Conservation (phyloP, 129 eudicot species). For the Rutidosis leptorrhynchoides region DNA sequence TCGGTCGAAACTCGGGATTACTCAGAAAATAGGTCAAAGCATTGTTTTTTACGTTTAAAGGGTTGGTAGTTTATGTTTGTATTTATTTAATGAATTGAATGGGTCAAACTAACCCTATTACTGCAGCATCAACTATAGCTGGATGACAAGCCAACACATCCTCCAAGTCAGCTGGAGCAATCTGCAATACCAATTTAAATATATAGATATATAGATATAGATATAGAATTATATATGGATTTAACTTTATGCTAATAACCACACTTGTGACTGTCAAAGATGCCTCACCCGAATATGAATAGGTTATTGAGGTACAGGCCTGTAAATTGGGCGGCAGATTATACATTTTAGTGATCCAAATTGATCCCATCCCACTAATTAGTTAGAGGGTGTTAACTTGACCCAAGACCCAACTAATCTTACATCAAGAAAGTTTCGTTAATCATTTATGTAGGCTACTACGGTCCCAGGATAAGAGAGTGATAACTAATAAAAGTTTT, state of each 20-base stretch:
- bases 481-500: neutral
- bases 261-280: neutral
- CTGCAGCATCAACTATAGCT: conserved; percentile 66
- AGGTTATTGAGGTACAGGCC: neutral
- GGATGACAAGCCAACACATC: conserved; percentile 59
- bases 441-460: neutral
- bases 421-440: neutral
- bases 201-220: no score
- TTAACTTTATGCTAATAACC: no score
- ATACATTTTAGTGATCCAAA: neutral
- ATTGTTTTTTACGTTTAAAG: neutral
- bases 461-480: neutral
- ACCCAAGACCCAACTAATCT: neutral
- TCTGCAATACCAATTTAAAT: conserved; percentile 36
- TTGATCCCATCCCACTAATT: neutral
- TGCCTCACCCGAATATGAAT: neutral
- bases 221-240: no score
- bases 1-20: no score
- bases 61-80: neutral
- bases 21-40: no score
- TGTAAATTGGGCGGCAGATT: neutral
- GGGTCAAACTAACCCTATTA: conserved; percentile 48
- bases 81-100: neutral
- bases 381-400: neutral
- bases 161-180: conserved; percentile 89